Base-by-base conservation (phyloP, 2,329 filamentous ascomycete genomes). In the Lecanicillium sp. region DNA sequence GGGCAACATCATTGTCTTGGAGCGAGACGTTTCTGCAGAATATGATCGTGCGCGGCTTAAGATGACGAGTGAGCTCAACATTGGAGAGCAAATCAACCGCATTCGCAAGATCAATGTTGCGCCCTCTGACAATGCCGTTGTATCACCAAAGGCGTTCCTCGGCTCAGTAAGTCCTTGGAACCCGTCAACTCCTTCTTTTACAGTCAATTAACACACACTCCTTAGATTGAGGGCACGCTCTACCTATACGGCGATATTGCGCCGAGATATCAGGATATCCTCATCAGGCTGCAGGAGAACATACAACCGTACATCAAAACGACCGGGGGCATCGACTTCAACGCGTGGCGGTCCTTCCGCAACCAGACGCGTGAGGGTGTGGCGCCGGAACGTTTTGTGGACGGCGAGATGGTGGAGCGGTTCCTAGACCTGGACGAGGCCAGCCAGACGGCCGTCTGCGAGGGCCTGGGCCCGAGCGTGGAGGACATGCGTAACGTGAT, bases 61-160 rank as follows among this genome's bases (percentile, higher is more conserved):
- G 35, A 74, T 90, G 5, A 87, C 81, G 1, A 84, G 86, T 51
- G 90, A 96, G 65, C 81, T 97, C 53, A 82, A 85, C 37, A 73
- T 98, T 9, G 90, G 93, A 1, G 91, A 98, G 64, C 89, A 93
- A 78, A 88, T 97, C 48, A 98, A 98, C 61, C 79, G 82, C 26
- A 95, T 97, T 48, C 79, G 84, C 19, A 79, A 79, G 23, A 79
- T 97, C 15, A 74, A 84, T 46, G 80, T 94, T 9, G 74, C 80
- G 23, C 72, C 81, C 3, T 75, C 75, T 15, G 70, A 80, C 27
- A 82, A 75, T 54, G 81, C 87, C 8, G 72, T 84, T 21, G 81
- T 96, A 7, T 71, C 84, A 7, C 91, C 93, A 0, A 82, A 80
- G 59, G 93, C 93, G 17, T 96, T 97, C 62, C 68, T 97, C 44